Base-by-base conservation (phyloP, 768 basidiomycete genomes). In the Tubosaeta brunneosetosa region DNA sequence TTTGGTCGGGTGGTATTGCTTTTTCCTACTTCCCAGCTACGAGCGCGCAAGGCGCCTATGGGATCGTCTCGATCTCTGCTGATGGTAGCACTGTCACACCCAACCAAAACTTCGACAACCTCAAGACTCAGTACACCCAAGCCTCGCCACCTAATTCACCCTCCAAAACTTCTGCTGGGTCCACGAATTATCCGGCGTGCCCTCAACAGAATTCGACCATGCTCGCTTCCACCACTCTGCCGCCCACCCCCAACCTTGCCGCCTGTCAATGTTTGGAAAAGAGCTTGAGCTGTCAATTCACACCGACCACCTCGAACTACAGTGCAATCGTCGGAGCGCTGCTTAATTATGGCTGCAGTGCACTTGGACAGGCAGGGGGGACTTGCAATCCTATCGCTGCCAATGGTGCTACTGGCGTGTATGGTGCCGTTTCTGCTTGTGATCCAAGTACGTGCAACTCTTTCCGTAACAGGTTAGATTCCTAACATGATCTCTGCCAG, bases 1-100 rank as follows among this genome's bases (percentile, higher is more conserved):
- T 86, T 46, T 95, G 88, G 84, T 92, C 89, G 31, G 94, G 94
- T 55, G 93, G 90, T 48, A 59, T 95, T 49, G 92, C 93, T 4
- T 92, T 91, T 69, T 86, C 85, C 45, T 95, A 94, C 70, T 94
- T 95, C 80, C 87, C 89, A 2, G 90, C 90, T 17, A 44, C 63
- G n/a, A 85, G 85, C 58, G 80, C 76, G 8, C 73, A 77, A 48
- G 90, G 90, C 46, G 73, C 86, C 60, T 97, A 89, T 57, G 94
- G 94, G 25, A 88, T 95, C 77, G 87, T 91, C 55, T 90, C 78
- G 26, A 79, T 95, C 54, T 84, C 83, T 2, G 3, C 74, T 3
- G 85, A 88, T 62, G 78, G 78, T 52, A 77, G 61, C 43, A 84
- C 86, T 4, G 88, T 91, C 46, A 84, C 81, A 8, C 76, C 81